These are phyloP conservation scores for Fragilaria crotonensis DNA, from an alignment of 108 stramenopile species.

Conservation along the genomic window DNA sequence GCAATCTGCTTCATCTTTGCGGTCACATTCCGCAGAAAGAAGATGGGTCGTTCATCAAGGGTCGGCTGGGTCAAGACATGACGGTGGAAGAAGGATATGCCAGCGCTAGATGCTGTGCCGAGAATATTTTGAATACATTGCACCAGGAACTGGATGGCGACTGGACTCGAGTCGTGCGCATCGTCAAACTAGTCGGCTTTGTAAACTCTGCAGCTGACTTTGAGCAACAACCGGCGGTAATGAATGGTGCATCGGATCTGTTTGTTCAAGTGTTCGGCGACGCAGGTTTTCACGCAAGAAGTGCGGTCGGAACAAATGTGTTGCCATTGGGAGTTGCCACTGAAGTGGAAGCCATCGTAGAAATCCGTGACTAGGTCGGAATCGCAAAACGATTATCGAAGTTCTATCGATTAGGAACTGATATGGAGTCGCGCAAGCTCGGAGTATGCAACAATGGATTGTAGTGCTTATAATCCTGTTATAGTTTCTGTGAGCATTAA, in stretches of 20 bases:
- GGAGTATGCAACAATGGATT: no score
- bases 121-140: conserved; percentile 59
- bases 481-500: no score
- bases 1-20: conserved; percentile 49
- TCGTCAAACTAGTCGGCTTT: conserved; percentile 50
- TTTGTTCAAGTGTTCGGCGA: conserved; percentile 62
- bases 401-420: no score
- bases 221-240: conserved; percentile 46
- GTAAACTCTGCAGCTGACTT: conserved; percentile 66
- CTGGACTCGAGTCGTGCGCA: conserved; percentile 41
- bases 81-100: conserved; percentile 57
- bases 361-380: conserved; percentile 23
- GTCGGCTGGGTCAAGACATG: conserved; percentile 19
- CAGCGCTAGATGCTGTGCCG: conserved; percentile 48
- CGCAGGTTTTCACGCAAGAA: conserved; percentile 51
- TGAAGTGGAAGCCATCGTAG: conserved; percentile 60
- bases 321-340: conserved; percentile 49
- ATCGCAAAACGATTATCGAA: no score
- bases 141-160: conserved; percentile 39
- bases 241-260: conserved; percentile 68
- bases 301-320: conserved; percentile 52
- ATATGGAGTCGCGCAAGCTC: no score
- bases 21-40: conserved; percentile 61
- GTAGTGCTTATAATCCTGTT: no score
- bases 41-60: conserved; percentile 52